Evolutionary conservation across 1,139 yeast genomes (phyloP).

Genomic region (Candida tetrigidarum): DNA sequence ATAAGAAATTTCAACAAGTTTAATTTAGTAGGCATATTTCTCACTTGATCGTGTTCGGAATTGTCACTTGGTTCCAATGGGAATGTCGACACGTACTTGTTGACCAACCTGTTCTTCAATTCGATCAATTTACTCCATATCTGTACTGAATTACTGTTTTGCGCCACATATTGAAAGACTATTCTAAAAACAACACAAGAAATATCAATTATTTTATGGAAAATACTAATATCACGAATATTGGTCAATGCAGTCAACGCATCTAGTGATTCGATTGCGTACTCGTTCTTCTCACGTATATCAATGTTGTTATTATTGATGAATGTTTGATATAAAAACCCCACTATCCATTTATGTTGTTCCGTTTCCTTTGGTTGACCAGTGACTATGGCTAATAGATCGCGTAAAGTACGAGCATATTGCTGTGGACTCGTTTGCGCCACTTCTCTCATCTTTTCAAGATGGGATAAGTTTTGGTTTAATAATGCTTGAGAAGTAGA

Average conservation of each 20-base stretch:
- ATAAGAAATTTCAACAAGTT: slow-evolving; percentile 76
- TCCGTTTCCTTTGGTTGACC: slow-evolving; percentile 1
- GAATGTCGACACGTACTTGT: slow-evolving; percentile 39
- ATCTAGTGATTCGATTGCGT: slow-evolving; percentile 46
- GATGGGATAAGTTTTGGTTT: not conserved
- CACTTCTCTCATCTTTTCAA: slow-evolving; percentile 2
- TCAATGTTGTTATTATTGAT: slow-evolving; percentile 30
- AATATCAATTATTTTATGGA: slow-evolving; percentile 38
- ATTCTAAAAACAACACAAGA: slow-evolving; percentile 40
- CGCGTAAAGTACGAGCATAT: slow-evolving; percentile 1
- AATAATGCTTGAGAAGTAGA: not conserved
- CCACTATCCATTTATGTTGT: slow-evolving; percentile 12
- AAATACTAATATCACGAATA: slow-evolving; percentile 27
- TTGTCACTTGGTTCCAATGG: slow-evolving; percentile 53
- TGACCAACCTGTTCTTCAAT: slow-evolving; percentile 42
- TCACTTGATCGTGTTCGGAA: slow-evolving; percentile 50
- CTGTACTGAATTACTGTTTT: slow-evolving; percentile 46
- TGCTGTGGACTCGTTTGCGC: not conserved
- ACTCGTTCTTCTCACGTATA: slow-evolving; percentile 40
- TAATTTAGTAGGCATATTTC: slow-evolving; percentile 60
- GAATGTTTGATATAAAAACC: slow-evolving; percentile 49
- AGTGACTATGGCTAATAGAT: not conserved
- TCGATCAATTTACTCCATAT: slow-evolving; percentile 48
- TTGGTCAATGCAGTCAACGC: slow-evolving; percentile 33
- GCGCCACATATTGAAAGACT: slow-evolving; percentile 47